These are phyloP conservation scores for Annulohypoxylon truncatum DNA, from an alignment of 2,329 filamentous ascomycete genomes.

Conservation along the genomic window DNA sequence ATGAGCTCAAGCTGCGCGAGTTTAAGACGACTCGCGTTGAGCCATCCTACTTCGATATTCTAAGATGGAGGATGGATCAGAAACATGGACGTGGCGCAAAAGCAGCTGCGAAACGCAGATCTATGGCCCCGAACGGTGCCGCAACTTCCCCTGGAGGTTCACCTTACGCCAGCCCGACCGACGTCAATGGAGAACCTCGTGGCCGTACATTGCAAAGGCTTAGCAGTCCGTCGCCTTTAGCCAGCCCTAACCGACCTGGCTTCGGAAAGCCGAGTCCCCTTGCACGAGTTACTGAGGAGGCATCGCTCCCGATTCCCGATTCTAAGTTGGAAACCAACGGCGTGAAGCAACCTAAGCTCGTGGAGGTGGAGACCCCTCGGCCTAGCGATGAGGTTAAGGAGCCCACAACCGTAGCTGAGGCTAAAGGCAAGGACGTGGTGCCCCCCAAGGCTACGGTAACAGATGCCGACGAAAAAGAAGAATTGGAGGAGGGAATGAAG, in stretches of 20 bases:
- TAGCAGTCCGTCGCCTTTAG: slow-evolving; percentile 70
- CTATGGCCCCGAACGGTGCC: slow-evolving; percentile 58
- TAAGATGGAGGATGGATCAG: slow-evolving; percentile 95
- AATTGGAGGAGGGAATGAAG: slow-evolving; percentile 66
- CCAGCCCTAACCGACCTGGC: slow-evolving; percentile 73
- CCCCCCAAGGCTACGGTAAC: slow-evolving; percentile 47
- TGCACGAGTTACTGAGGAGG: slow-evolving; percentile 79
- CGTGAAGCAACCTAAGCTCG: slow-evolving; percentile 61
- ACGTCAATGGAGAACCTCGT: slow-evolving; percentile 69
- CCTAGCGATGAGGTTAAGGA: slow-evolving; percentile 58
- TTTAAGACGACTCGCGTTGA: slow-evolving; percentile 92
- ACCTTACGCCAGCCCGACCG: slow-evolving; percentile 74
- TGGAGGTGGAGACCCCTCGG: slow-evolving; percentile 67
- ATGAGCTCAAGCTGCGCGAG: slow-evolving; percentile 90
- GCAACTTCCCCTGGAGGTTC: slow-evolving; percentile 60
- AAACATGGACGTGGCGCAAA: slow-evolving; percentile 79
- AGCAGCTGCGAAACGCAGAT: slow-evolving; percentile 63
- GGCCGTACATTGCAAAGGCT: slow-evolving; percentile 79
- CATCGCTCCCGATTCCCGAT: slow-evolving; percentile 46
- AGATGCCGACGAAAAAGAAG: slow-evolving; percentile 59
- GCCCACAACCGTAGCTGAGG: slow-evolving; percentile 50
- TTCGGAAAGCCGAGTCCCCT: slow-evolving; percentile 78
- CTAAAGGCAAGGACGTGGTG: slow-evolving; percentile 53
- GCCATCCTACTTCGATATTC: slow-evolving; percentile 91
- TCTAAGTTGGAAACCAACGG: slow-evolving; percentile 49